Evolutionary conservation across 371 early-diverging fungal species (phyloP).

Genomic region (Lichtheimia corymbifera): DNA sequence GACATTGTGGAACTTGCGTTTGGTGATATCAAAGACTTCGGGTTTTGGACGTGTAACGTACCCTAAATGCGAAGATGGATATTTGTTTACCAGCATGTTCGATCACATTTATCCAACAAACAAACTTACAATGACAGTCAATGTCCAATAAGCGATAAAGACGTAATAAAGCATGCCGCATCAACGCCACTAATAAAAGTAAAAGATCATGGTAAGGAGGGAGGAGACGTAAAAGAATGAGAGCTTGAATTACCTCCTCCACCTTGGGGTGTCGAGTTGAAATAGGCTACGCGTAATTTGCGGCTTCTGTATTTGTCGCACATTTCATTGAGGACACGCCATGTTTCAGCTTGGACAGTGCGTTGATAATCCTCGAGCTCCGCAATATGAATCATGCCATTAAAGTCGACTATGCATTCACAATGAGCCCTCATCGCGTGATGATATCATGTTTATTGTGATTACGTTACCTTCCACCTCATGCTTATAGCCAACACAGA

Average conservation of each 20-base stretch:
- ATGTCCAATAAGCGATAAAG: constrained; percentile 65
- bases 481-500: constrained; percentile 67
- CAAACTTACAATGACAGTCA: constrained; percentile 60
- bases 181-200: constrained; percentile 71
- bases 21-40: constrained; percentile 81
- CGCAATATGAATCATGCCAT: constrained; percentile 61
- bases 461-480: constrained; percentile 58
- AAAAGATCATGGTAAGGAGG: constrained; percentile 8
- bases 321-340: constrained; percentile 58
- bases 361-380: constrained; percentile 60
- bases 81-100: neutral
- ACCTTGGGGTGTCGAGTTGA: constrained; percentile 88
- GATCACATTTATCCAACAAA: constrained; percentile 30
- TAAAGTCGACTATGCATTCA: constrained; percentile 57
- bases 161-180: constrained; percentile 83
- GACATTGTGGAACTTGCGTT: constrained; percentile 87
- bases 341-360: constrained; percentile 61
- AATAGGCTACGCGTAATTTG: constrained; percentile 69
- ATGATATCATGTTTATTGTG: neutral
- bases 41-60: constrained; percentile 77
- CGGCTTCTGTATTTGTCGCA: constrained; percentile 48
- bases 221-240: neutral
- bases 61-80: constrained; percentile 32
- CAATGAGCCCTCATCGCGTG: neutral
- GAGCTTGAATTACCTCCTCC: constrained; percentile 63